phyloP scores from a whole-genome alignment of 257 asterid genomes.

The Haberlea rhodopensis region DNA sequence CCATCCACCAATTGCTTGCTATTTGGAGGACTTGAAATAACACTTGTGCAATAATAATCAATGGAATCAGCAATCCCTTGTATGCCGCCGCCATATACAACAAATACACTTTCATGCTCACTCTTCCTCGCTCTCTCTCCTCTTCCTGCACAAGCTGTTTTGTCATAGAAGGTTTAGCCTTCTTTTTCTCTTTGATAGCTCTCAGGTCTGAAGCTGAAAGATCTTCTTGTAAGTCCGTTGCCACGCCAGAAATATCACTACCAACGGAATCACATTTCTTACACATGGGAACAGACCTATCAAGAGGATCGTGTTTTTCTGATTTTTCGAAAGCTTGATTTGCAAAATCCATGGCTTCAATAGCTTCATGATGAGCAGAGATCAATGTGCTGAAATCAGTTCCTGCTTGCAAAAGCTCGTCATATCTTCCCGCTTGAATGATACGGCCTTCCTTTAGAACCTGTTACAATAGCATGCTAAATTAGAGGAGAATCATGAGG shows the following conservation, averaged over 20 bases:
- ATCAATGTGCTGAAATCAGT: constrained; percentile 85
- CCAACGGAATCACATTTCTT: constrained; percentile 55
- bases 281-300: constrained; percentile 48
- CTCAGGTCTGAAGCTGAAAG: constrained; percentile 59
- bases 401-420: constrained; percentile 93
- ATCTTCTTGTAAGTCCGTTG: constrained; percentile 60
- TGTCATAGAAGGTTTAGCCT: constrained; percentile 72
- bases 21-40: constrained; percentile 95
- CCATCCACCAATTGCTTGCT: constrained; percentile 99
- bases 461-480: constrained; percentile 35
- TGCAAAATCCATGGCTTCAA: constrained; percentile 89
- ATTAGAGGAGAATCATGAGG: constrained; percentile 21
- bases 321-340: constrained; percentile 57
- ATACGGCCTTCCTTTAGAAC: constrained; percentile 91
- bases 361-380: constrained; percentile 95
- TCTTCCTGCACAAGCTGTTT: constrained; percentile 99
- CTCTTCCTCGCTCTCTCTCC: constrained; percentile 92
- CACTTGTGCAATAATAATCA: constrained; percentile 81
- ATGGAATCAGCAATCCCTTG: constrained; percentile 83
- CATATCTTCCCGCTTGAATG: constrained; percentile 93
- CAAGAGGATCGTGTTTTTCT: constrained; percentile 51
- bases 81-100: constrained; percentile 97
- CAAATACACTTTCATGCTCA: constrained; percentile 92
- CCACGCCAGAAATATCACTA: constrained; percentile 47
- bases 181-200: constrained; percentile 89